Base-by-base conservation (phyloP, 1,139 yeast species). In the Lodderomyces theae region DNA sequence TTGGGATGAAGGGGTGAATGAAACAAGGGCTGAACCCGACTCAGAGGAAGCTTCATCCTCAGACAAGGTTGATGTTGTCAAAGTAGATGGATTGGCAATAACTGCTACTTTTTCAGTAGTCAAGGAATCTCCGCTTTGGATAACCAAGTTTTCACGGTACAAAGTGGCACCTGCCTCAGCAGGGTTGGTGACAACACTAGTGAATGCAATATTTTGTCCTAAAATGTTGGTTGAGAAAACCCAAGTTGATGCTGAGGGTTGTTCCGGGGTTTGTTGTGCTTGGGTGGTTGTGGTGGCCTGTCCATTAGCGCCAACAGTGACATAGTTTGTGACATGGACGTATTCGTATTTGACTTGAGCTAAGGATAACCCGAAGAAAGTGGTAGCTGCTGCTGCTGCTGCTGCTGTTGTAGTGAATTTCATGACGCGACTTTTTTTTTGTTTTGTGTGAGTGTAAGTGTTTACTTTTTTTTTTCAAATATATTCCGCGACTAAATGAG, bases 331-430 rank as follows among this genome's bases (percentile, higher is more conserved):
- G 42, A 56, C 51, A 40, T 48, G 18, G 41, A 45, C 54, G 56
- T 44, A 53, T 43, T 24, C 62, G 42, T 45, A 55, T 24, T 52
- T 53, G 28, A 56, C 50, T 22, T 51, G 43, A 28, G 66, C 63
- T 11, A 54, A 42, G 18, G 50, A 53, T 23, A 52, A 49, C 11
- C 42, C 34, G 26, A 39, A 26, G 2, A 37, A 21, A n/a, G 42
- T 31, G 40, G 47, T 35, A 35, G 48, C 44, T 8, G 37, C 31
- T 16, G 45, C 24, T 26, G 48, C 42, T 18, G 40, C 11, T 16
- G 45, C 24, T 26, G 48, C 42, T 18, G 40, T 11, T 15, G 35
- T 35, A 21, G 43, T 21, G 24, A 40, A 39, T 31, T 42, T 42
- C 46, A 43, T 40, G 16, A 29, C 28, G 24, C 19, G 26, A 33